Percentiles rank a stretch among this genome's conserved stretches.
These are phyloP conservation scores for Talaromyces sp. DNA, from an alignment of 2,329 filamentous ascomycete species.

Conservation along the genomic window DNA sequence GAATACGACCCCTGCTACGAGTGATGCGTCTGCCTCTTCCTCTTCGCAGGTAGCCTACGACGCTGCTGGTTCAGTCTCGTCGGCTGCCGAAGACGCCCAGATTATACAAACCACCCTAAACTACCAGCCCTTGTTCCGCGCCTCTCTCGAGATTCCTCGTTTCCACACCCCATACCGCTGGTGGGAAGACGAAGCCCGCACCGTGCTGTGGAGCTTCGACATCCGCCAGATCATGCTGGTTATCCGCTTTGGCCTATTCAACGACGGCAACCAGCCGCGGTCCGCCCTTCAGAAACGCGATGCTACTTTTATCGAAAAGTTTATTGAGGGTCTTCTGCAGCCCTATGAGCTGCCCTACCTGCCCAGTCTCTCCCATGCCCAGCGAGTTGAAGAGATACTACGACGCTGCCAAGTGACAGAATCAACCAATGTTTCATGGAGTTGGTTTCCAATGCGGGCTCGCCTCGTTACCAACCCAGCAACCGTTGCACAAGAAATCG, in stretches of 20 bases:
- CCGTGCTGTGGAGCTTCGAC: constrained; percentile 36
- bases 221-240: constrained; percentile 32
- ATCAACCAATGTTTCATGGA: constrained; percentile 26
- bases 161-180: constrained; percentile 31
- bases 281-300: constrained; percentile 29
- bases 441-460: constrained; percentile 29
- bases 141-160: constrained; percentile 26
- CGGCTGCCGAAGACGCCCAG: background rate
- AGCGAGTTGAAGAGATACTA: constrained; percentile 38
- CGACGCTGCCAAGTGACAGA: constrained; percentile 24
- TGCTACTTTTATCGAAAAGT: constrained; percentile 26
- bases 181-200: constrained; percentile 39
- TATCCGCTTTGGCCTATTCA: constrained; percentile 35
- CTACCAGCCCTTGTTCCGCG: constrained; percentile 28
- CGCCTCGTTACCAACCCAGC: constrained; percentile 18
- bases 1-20: background rate
- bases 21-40: constrained; percentile 10
- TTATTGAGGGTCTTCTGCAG: constrained; percentile 26
- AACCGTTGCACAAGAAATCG: constrained; percentile 30
- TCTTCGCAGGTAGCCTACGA: constrained; percentile 10
- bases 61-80: constrained; percentile 3
- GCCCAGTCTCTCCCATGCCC: constrained; percentile 27
- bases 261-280: constrained; percentile 31
- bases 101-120: constrained; percentile 17
- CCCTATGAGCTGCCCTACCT: constrained; percentile 23